Base-by-base conservation (phyloP, 805 yeast genomes). In the Lipomyces mesembrius region DNA sequence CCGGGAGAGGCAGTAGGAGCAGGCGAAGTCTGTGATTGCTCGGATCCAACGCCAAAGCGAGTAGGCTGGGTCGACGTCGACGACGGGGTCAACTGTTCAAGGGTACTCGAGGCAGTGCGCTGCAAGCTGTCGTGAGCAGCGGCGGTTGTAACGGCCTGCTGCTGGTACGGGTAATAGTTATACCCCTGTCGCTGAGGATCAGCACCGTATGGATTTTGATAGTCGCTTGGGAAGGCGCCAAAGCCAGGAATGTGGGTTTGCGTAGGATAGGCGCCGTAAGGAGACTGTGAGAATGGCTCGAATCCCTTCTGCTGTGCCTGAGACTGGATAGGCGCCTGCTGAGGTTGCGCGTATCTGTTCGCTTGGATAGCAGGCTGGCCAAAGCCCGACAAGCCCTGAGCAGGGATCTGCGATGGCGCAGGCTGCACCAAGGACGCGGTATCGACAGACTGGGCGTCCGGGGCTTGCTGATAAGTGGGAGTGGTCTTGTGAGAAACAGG, bases 241-340 rank as follows among this genome's bases (percentile, higher is more conserved):
- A 66, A 69, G 9, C 71, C 73, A n/a, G 73, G 71, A 7, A 68
- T 64, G 57, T 70, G 72, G 39, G 66, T 32, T 55, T 68, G 70
- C 14, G 67, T 54, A 11, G 73, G 73, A 51, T 70, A 70, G 14
- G 57, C 65, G 51, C 70, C 70, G 37, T 70, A 70, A 11, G 72
- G 72, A 43, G 71, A 62, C 59, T 69, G 72, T 27, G 73, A 63
- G 58, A 70, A 70, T 20, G 73, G 71, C 69, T 70, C 73, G 55
- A 66, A 70, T 20, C 65, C 51, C 66, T 70, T 70, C 60, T 60
- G 71, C 56, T 54, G 64, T 37, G 53, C 63, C 32, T 58, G 64
- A 54, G 59, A 59, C 22, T 49, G 61, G 59, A 34, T 57, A 17
- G 51, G 59, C 39, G 55, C 71, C 67, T 57, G 73, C 61, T 49